These are phyloP conservation scores for Circinella umbellata DNA, from an alignment of 371 early-diverging fungal genomes.

Conservation along the genomic window DNA sequence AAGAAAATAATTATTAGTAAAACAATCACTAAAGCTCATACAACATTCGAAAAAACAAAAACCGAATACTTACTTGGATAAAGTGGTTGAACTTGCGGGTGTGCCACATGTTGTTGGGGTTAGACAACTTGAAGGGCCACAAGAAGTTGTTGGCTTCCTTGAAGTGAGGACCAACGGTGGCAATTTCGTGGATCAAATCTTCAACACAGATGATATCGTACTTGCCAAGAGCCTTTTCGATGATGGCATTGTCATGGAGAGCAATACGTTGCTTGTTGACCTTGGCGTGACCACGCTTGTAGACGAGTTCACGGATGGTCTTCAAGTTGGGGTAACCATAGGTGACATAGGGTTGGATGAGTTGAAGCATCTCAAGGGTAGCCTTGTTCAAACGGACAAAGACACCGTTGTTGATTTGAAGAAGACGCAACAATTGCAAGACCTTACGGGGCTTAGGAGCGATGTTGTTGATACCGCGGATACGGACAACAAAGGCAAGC, in stretches of 20 bases:
- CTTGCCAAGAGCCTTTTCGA: constrained; percentile 96
- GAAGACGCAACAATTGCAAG: constrained; percentile 98
- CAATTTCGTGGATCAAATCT: constrained; percentile 99
- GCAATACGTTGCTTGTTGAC: constrained; percentile 96
- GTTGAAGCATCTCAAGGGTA: constrained; percentile 97
- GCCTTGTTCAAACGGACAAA: constrained; percentile 99
- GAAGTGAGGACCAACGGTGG: constrained; percentile 96
- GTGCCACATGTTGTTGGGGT: constrained; percentile 97
- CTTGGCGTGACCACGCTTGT: constrained; percentile 99
- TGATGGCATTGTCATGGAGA: constrained; percentile 95
- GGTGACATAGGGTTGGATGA: constrained; percentile 98
- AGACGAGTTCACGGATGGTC: constrained; percentile 98
- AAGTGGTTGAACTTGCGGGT: constrained; percentile 97
- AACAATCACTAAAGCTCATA: no score
- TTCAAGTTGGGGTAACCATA: constrained; percentile 98
- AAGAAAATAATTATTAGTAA: background rate
- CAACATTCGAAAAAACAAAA: no score
- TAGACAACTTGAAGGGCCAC: constrained; percentile 99
- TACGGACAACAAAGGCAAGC: constrained; percentile 97
- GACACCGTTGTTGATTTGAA: constrained; percentile 99
- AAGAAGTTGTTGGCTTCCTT: constrained; percentile 96
- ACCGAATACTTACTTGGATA: constrained; percentile 22
- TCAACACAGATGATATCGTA: constrained; percentile 98
- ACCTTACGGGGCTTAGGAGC: constrained; percentile 99
- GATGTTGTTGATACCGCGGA: constrained; percentile 98